Base-by-base conservation (phyloP, 179 eudicot species). In the Spergularia azorica region DNA sequence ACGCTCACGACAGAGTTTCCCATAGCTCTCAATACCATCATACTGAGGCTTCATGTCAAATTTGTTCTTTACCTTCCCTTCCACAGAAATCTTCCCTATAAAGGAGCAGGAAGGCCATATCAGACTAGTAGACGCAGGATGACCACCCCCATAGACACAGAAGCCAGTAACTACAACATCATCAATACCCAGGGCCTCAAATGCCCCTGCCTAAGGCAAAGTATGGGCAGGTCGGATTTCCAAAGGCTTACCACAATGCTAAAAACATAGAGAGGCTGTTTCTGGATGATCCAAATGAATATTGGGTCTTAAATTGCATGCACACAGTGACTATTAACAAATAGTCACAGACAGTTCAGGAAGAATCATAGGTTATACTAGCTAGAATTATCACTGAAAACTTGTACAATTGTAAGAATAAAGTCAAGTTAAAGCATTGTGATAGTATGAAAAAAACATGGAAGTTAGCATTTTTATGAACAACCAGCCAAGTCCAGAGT, bases 1-100 rank as follows among this genome's bases (percentile, higher is more conserved):
- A 73, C 98, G 84, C 73, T 94, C 95, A 63, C 97, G 93, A 77
- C 98, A 94, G 55, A 89, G 88, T 82, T 84, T 87, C 66, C 91
- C 90, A 67, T 94, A 94, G 80, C 88, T 89, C 66, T 91, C 97
- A 41, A 92, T 86, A 71, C 86, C 87, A 76, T 89, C 92, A 67
- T 72, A 75, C 68, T 92, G 95, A 81, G 97, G 97, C 86, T 84
- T 90, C 93, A 94, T 88, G 84, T 94, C 98, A 83, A 92, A 90
- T 82, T 94, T 94, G 79, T 89, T 83, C 39, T 67, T 54, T 73
- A 92, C 85, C 81, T 88, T 92, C 73, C 98, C 98, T 82, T 94
- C 98, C 16, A 88, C 93, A 73, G 89, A 88, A 70, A 86, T 71
- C 81, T 83, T 89, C 76, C 91, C 95, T 90, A 75, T 73, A 78